Evolutionary conservation across 306 rosid genomes (phyloP).

Genomic region (Lupinus albus): DNA sequence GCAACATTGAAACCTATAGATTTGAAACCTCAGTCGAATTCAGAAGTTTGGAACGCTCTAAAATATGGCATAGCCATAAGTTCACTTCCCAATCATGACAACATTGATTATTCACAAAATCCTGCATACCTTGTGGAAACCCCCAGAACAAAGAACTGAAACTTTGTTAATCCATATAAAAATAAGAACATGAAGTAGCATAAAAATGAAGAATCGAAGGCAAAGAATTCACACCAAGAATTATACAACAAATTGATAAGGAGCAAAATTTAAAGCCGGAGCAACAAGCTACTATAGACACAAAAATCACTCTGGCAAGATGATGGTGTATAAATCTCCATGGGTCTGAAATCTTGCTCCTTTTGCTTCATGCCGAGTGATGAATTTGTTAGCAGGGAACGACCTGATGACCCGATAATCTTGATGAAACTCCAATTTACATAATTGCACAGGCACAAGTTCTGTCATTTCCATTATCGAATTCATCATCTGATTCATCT

Average conservation of each 20-base stretch:
- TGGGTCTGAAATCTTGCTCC: conserved; percentile 43
- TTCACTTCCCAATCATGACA: conserved; percentile 6
- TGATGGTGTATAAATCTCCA: conserved; percentile 14
- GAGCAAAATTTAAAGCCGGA: conserved; percentile 77
- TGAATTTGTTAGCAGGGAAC: conserved; percentile 43
- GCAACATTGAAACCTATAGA: neutral
- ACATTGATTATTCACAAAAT: conserved; percentile 36
- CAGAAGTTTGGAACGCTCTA: neutral
- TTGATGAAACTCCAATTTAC: conserved; percentile 58
- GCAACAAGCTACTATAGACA: conserved; percentile 59
- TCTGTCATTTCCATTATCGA: conserved; percentile 76
- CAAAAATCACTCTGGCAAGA: conserved; percentile 47
- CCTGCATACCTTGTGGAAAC: conserved; percentile 36
- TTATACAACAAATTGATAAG: conserved; percentile 52
- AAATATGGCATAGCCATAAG: neutral
- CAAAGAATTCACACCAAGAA: conserved; percentile 62
- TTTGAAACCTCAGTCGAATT: neutral
- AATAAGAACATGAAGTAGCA: conserved; percentile 44
- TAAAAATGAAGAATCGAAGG: conserved; percentile 58
- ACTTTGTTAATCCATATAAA: conserved; percentile 40
- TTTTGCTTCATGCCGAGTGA: conserved; percentile 46
- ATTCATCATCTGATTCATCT: conserved; percentile 83
- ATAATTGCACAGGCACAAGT: conserved; percentile 76
- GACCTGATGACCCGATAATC: conserved; percentile 44
- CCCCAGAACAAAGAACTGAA: conserved; percentile 35